Base-by-base conservation (phyloP, 2,329 filamentous ascomycete genomes). In the Apiospora phragmitis region DNA sequence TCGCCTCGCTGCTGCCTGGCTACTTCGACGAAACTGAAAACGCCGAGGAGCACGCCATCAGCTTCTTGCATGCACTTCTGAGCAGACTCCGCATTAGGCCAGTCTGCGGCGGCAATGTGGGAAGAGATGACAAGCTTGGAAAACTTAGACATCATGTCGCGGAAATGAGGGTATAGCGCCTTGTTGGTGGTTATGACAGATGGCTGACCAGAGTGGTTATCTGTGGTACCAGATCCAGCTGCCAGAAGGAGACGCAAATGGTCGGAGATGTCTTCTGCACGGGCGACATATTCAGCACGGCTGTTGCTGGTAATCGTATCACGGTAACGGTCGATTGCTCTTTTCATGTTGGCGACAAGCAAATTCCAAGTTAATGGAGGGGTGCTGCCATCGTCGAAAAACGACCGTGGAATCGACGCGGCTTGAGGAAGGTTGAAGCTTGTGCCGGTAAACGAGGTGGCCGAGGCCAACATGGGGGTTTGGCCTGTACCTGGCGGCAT, bases 181-280 rank as follows among this genome's bases (percentile, higher is more conserved):
- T 98, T 98, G 85, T 99, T 99, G 6, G 94, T 97, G 8, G 95
- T 98, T 72, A 99, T 99, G 77, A 99, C 98, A n/a, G 96, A 98
- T 5, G 96, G 96, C 76, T 98, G 97, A 55, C 96, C 96, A 26
- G 96, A 98, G 80, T 99, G 96, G 79, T 99, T 99, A 82, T 99
- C 96, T 0, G 96, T 99, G 1, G 96, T 99, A 70, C 95, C 94
- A 43, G 96, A 99, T 11, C 95, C 96, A 70, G 96, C 96, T 41
- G 95, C 95, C n/a, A 99, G 89, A 9, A 99, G 89, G 74, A 98
- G 87, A 70, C 96, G 93, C 70, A 99, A 86, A 80, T 99, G 95
- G 80, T 99, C 96, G 6, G 96, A 98, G 68, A 99, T 98, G 79
- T 99, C 95, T 82, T 99, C 96, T n/a, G 96, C 96, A 73, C 93